phyloP scores from a whole-genome alignment of 805 yeast genomes.

The Yarrowia sp. region DNA sequence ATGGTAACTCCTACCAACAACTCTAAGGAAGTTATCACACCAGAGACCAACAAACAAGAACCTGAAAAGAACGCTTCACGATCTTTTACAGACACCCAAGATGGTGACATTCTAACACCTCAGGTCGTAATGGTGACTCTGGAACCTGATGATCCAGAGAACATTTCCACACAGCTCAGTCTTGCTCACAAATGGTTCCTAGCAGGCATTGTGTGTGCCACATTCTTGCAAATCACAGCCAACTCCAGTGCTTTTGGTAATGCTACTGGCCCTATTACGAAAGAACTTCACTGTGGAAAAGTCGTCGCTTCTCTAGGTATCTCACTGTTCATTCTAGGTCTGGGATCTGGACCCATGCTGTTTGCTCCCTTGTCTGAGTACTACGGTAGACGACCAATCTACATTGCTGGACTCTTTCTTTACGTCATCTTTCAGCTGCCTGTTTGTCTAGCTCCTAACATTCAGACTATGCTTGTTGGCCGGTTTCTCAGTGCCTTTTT shows the following conservation, averaged over 20 bases:
- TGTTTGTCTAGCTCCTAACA: constrained; percentile 54
- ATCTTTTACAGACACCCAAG: neutral
- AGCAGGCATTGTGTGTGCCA: constrained; percentile 24
- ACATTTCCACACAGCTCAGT: constrained; percentile 20
- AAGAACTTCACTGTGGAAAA: constrained; percentile 56
- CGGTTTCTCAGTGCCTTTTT: constrained; percentile 77
- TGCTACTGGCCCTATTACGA: constrained; percentile 45
- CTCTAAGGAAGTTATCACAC: no score
- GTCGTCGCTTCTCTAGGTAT: constrained; percentile 57
- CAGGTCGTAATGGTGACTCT: constrained; percentile 15
- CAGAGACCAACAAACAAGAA: neutral
- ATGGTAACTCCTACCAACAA: neutral
- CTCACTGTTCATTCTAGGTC: constrained; percentile 63
- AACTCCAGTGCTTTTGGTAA: constrained; percentile 3
- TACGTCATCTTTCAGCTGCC: constrained; percentile 58
- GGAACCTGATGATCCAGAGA: constrained; percentile 24
- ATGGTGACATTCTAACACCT: neutral
- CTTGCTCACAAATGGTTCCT: constrained; percentile 19
- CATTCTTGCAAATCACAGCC: constrained; percentile 16
- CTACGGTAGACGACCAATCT: constrained; percentile 72
- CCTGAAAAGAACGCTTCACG: neutral
- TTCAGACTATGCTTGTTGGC: constrained; percentile 57
- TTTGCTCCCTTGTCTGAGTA: constrained; percentile 74
- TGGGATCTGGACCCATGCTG: constrained; percentile 69
- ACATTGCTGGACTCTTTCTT: constrained; percentile 59